Conservation (phyloP, 2,329 filamentous ascomycete species). For the Arthrobotrys conoides region DNA sequence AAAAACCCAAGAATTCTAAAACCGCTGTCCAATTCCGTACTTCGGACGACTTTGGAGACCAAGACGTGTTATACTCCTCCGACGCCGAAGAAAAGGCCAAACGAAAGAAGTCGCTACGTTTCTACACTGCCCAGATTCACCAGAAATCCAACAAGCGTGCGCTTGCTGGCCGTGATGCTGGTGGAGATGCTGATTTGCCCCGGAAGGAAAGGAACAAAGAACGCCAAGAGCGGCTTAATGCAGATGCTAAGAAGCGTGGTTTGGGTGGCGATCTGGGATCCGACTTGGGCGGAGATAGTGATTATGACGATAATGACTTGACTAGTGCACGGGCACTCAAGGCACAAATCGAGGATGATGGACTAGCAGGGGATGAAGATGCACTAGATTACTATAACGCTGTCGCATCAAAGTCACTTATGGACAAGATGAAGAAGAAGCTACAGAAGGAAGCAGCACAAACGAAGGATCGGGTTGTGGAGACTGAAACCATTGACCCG, state of each 20-base stretch:
- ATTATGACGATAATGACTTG: conserved; percentile 60
- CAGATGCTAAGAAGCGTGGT: conserved; percentile 80
- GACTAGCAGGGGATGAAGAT: conserved; percentile 66
- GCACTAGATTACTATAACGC: conserved; percentile 91
- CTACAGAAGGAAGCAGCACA: conserved; percentile 78
- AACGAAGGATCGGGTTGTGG: conserved; percentile 73
- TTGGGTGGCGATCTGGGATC: conserved; percentile 76
- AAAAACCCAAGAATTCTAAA: conserved; percentile 63
- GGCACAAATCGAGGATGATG: conserved; percentile 60
- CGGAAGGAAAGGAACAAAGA: conserved; percentile 90
- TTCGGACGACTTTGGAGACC: conserved; percentile 90
- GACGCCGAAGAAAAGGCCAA: conserved; percentile 88
- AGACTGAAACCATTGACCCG: conserved; percentile 71
- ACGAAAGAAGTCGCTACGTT: conserved; percentile 91
- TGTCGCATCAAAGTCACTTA: conserved; percentile 72
- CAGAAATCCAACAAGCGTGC: conserved; percentile 92
- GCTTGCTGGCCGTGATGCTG: conserved; percentile 79
- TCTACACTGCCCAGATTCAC: conserved; percentile 97
- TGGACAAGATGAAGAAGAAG: conserved; percentile 74
- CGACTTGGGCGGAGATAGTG: conserved; percentile 72
- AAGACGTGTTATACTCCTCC: conserved; percentile 81
- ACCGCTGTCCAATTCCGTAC: conserved; percentile 69
- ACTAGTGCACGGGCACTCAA: conserved; percentile 60
- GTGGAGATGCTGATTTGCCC: conserved; percentile 86
- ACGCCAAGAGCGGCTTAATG: conserved; percentile 85